Conservation (phyloP, 805 yeast species). For the Maudiozyma serrabonitensis region DNA sequence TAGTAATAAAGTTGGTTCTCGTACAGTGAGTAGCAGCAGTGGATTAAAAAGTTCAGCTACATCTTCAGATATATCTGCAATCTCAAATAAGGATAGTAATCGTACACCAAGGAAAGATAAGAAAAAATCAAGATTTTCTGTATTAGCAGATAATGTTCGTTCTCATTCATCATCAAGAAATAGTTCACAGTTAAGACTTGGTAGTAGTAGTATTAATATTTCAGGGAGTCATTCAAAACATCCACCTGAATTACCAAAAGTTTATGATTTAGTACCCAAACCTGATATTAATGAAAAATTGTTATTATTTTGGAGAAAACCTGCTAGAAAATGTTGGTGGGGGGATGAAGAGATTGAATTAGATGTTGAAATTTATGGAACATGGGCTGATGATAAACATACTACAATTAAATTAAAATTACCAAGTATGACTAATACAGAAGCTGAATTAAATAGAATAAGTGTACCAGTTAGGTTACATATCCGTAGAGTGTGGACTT, state of each 20-base stretch:
- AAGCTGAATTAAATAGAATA: constrained; percentile 12
- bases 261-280: constrained; percentile 27
- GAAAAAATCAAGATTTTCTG: constrained; percentile 49
- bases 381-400: constrained; percentile 11
- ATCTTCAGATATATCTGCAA: not conserved
- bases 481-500: constrained; percentile 91
- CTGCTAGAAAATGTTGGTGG: constrained; percentile 99
- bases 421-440: constrained; percentile 9
- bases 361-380: constrained; percentile 27
- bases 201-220: constrained; percentile 11
- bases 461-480: constrained; percentile 57
- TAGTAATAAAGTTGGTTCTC: constrained; percentile 15
- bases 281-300: constrained; percentile 47
- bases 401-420: constrained; percentile 9
- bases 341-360: constrained; percentile 47
- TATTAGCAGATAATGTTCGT: constrained; percentile 49
- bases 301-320: constrained; percentile 90
- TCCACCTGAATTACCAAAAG: constrained; percentile 14
- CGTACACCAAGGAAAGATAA: constrained; percentile 14
- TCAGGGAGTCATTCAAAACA: not conserved
- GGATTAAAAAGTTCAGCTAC: constrained; percentile 1
- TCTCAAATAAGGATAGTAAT: constrained; percentile 11
- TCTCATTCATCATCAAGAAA: constrained; percentile 49
- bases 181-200: constrained; percentile 32
- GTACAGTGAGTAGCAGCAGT: constrained; percentile 14